Percentiles rank a stretch among this genome's conserved stretches.
These are phyloP conservation scores for Globisporangium emineosum DNA, from an alignment of 352 stramenopile species.

Conservation along the genomic window DNA sequence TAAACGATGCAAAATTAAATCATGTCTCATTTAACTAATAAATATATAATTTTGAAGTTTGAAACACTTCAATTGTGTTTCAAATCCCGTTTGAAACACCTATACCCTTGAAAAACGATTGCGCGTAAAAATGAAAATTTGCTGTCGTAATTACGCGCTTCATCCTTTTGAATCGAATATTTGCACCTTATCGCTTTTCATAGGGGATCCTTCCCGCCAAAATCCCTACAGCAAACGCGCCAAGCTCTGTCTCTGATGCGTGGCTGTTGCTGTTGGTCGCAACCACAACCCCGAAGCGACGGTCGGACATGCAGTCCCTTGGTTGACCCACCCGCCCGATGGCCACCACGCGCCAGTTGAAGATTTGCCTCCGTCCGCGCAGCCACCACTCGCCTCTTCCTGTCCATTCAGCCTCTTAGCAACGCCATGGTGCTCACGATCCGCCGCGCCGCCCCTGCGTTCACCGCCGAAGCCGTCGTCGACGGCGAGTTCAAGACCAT, in stretches of 20 bases:
- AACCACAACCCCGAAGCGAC: not conserved
- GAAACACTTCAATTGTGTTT: too few species aligned
- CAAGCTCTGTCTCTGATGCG: not conserved
- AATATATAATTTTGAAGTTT: too few species aligned
- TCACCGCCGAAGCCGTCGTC: slow-evolving; percentile 77
- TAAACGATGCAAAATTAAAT: too few species aligned
- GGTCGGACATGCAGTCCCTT: slow-evolving; percentile 1
- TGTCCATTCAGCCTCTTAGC: not conserved
- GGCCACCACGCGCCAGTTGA: slow-evolving; percentile 2
- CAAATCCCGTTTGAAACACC: too few species aligned
- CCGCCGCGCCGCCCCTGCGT: slow-evolving; percentile 62
- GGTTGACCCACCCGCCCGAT: not conserved
- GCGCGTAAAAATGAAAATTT: too few species aligned
- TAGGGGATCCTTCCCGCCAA: slow-evolving; percentile 8
- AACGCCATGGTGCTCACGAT: slow-evolving; percentile 58
- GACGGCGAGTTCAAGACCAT: slow-evolving; percentile 83
- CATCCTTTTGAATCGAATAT: not conserved
- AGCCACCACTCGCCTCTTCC: not conserved
- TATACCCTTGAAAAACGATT: too few species aligned
- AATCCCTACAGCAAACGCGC: not conserved
- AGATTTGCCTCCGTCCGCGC: slow-evolving; percentile 8
- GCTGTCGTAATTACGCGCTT: slow-evolving; percentile 6
- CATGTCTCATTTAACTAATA: too few species aligned
- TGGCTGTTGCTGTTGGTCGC: too few species aligned
- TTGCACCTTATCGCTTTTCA: not conserved